These are phyloP conservation scores for Rhodotorula graminis DNA, from an alignment of 768 basidiomycete species.

Conservation along the genomic window DNA sequence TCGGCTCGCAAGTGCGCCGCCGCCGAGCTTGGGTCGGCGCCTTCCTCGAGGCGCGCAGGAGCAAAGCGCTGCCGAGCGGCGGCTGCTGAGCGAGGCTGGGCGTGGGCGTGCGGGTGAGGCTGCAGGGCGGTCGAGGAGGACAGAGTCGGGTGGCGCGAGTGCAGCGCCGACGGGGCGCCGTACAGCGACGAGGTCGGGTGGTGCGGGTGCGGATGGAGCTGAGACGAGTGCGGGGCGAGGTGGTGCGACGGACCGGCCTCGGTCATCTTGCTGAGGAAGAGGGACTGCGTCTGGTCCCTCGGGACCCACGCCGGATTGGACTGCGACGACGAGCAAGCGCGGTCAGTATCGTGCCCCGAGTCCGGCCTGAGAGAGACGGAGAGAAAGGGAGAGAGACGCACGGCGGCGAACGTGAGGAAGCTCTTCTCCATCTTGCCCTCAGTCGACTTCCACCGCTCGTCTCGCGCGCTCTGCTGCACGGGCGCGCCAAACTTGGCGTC, in stretches of 20 bases:
- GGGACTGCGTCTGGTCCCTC: slow-evolving; percentile 78
- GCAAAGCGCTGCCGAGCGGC: neutral
- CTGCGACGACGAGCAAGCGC: slow-evolving; percentile 1
- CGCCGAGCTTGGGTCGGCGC: no score
- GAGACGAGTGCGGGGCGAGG: slow-evolving; percentile 2
- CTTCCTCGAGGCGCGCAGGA: neutral
- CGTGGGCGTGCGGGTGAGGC: neutral
- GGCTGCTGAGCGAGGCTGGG: neutral
- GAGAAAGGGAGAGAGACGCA: slow-evolving; percentile 5
- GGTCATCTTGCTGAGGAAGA: slow-evolving; percentile 75
- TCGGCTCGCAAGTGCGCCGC: slow-evolving; percentile 3
- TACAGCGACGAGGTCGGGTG: neutral
- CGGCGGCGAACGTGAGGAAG: slow-evolving; percentile 83
- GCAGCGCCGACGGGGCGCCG: neutral
- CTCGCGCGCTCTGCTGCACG: slow-evolving; percentile 44
- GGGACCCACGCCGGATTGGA: slow-evolving; percentile 80
- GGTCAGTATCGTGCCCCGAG: neutral
- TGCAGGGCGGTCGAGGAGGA: neutral
- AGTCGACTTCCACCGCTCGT: slow-evolving; percentile 61
- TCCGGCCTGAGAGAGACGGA: neutral
- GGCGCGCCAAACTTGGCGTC: slow-evolving; percentile 91
- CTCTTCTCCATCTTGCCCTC: slow-evolving; percentile 99
- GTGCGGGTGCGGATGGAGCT: slow-evolving; percentile 10
- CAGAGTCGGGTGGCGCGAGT: neutral
- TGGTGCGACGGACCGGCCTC: slow-evolving; percentile 29